Evolutionary conservation across 176 grass and related monocot genomes (phyloP).

Genomic region (Rhipidocladum racemiflorum): DNA sequence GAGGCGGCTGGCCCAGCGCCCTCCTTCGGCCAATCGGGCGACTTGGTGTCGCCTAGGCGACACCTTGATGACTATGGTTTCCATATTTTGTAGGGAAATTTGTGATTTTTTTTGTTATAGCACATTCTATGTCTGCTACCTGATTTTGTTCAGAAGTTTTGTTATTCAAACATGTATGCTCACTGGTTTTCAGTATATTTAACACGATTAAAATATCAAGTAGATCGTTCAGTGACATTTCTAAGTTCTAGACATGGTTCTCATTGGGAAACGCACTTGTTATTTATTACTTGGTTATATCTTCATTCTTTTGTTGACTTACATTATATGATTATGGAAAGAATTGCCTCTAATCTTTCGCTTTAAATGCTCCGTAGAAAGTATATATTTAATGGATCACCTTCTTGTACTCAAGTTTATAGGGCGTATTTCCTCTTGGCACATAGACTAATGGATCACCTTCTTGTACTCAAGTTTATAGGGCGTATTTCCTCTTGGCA

Average conservation of each 20-base stretch:
- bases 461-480: not conserved
- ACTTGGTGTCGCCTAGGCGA: too few relatives aligned
- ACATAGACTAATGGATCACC: not conserved
- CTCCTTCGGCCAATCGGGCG: too few relatives aligned
- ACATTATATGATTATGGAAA: not conserved
- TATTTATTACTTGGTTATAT: not conserved
- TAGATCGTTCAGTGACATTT: not conserved
- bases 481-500: too few relatives aligned
- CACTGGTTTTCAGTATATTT: not conserved
- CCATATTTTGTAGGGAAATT: not conserved
- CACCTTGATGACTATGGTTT: not conserved
- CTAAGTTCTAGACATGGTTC: not conserved
- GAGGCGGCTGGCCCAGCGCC: too few relatives aligned
- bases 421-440: too few relatives aligned
- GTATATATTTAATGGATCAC: not conserved
- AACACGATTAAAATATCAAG: not conserved
- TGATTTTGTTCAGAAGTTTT: not conserved
- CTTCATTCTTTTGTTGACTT: not conserved
- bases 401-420: not conserved
- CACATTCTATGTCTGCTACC: not conserved
- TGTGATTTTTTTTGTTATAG: constrained; percentile 6
- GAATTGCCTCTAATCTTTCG: not conserved
- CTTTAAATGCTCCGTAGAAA: not conserved
- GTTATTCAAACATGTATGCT: not conserved
- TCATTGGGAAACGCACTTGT: not conserved